Evolutionary conservation across 2,329 filamentous ascomycete species (phyloP), one percentile per base, ranked within the genome.

Genomic region (Stagonosporopsis rhizophila): DNA sequence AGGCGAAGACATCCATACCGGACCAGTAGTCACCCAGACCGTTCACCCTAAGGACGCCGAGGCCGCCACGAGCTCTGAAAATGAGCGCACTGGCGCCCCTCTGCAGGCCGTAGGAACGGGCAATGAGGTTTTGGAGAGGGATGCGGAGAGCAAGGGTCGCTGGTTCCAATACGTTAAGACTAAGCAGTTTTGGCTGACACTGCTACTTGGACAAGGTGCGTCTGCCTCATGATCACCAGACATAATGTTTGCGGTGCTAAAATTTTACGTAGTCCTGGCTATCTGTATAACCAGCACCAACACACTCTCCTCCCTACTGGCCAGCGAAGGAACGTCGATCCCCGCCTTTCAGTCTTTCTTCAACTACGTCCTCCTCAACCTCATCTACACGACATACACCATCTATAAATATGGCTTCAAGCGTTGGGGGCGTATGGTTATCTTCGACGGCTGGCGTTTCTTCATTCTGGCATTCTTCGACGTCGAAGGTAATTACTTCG

Each of bases 401-500:
- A 78, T 97, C 30, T 90, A 91, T 80, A 84, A 85, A 65, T 91
- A 96, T 72, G 94, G 95, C 4, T 82, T 87, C 66, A 87, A 85
- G 69, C 85, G 85, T 67, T 96, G 90, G 84, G 72, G 79, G 42
- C 79, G 80, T 44, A 75, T 96, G 52, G 71, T 92, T 14, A 73
- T 79, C 48, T 84, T 82, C 58, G 89, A 96, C 73, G 91, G 92
- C 56, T 98, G 94, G 95, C 92, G 92, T 78, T 98, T 82, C 79
- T 84, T 96, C 68, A 91, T 97, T 76, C 86, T 99, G 59, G 87
- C 90, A 48, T 97, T 98, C 77, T 85, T 95, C 66, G 95, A 99
- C 73, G 94, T 98, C 45, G 86, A 97, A 78, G 95, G 95, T 59
- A 99, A 99, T 80, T 99, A 97, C 82, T 98, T 98, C 75, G 93